Percentiles rank a stretch among this genome's conserved stretches.
Evolutionary conservation across 2,329 filamentous ascomycete species (phyloP).

Genomic region (Sporothrix phasma): DNA sequence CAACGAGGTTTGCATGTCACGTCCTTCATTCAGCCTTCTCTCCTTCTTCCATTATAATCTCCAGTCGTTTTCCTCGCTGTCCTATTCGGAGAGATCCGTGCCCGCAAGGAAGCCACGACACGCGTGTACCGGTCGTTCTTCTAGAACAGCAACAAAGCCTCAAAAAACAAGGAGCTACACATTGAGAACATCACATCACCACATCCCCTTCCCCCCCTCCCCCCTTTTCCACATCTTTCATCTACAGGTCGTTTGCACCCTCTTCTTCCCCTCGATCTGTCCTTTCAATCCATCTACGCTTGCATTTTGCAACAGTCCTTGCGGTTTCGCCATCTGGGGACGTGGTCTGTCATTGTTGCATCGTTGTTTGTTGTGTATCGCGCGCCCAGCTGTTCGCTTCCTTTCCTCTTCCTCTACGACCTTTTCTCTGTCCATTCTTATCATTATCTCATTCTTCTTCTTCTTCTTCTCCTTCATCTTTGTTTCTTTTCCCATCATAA

Average conservation of each 20-base stretch:
- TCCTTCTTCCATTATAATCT: not conserved
- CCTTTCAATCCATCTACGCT: not conserved
- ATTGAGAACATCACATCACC: constrained; percentile 2
- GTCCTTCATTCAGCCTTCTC: not conserved
- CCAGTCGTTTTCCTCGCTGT: not conserved
- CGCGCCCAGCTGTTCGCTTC: not conserved
- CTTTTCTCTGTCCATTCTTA: not conserved
- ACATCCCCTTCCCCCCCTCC: not conserved
- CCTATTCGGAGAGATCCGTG: not conserved
- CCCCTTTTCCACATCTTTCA: not conserved
- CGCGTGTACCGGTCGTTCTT: constrained; percentile 1
- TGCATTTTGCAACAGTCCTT: not conserved
- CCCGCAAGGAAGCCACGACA: not conserved
- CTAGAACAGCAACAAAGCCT: not conserved
- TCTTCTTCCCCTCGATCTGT: not conserved
- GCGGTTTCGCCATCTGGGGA: not conserved
- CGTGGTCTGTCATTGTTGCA: not conserved
- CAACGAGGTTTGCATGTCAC: not conserved
- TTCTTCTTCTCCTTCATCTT: not conserved
- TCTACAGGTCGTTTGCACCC: not conserved
- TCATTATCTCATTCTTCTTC: not conserved
- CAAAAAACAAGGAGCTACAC: constrained; percentile 7
- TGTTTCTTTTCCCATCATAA: not conserved
- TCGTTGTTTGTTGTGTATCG: constrained; percentile 6
- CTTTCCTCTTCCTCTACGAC: not conserved